Percentiles rank a stretch among this genome's conserved stretches.
These are phyloP conservation scores for Xylariaceae sp. DNA, from an alignment of 2,329 filamentous ascomycete species.

Conservation along the genomic window DNA sequence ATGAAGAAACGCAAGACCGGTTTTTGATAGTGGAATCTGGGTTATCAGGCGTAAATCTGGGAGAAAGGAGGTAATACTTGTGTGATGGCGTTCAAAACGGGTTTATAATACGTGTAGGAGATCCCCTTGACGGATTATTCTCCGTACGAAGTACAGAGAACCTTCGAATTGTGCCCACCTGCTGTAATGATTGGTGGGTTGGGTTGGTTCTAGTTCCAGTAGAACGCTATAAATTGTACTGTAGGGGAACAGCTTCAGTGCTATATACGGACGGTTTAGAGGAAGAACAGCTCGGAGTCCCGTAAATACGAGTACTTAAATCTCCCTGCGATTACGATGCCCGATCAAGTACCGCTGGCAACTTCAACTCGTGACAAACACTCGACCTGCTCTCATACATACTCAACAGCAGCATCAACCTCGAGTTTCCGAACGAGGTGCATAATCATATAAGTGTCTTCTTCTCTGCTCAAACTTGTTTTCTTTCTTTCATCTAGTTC, in stretches of 20 bases:
- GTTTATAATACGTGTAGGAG: neutral
- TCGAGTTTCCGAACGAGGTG: neutral
- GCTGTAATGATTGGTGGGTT: neutral
- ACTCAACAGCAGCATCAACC: neutral
- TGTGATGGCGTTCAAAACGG: neutral
- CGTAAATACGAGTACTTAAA: neutral
- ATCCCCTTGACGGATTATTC: too few species aligned
- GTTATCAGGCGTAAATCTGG: neutral
- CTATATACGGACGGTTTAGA: neutral
- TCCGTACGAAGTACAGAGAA: too few species aligned
- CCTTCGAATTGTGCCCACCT: neutral
- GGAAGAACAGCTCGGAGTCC: neutral
- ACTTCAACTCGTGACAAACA: neutral
- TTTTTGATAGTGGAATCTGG: slow-evolving; percentile 21
- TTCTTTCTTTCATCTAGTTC: too few species aligned
- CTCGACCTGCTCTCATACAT: neutral
- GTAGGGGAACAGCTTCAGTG: neutral
- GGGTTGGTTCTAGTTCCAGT: neutral
- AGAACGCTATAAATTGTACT: neutral
- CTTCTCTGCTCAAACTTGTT: neutral
- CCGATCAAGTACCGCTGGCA: too few species aligned
- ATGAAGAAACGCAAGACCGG: slow-evolving; percentile 29
- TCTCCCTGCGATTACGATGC: too few species aligned
- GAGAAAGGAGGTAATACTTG: neutral
- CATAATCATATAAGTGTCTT: neutral